Evolutionary conservation across 352 stramenopile species (phyloP).

Genomic region (Blastocystis sp.): DNA sequence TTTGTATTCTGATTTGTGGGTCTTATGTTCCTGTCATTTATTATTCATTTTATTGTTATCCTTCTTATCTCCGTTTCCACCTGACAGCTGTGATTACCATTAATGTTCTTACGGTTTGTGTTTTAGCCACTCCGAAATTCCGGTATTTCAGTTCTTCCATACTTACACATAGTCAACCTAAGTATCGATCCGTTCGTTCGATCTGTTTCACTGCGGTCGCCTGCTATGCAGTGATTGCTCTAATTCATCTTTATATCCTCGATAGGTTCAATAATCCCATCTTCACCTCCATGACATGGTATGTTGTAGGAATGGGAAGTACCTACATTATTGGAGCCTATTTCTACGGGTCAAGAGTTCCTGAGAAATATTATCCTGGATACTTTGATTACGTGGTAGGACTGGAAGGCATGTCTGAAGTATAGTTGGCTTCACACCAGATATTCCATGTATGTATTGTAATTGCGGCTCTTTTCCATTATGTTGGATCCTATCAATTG

Average conservation of each 20-base stretch:
- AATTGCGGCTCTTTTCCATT: constrained; percentile 60
- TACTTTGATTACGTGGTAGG: constrained; percentile 53
- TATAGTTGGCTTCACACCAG: constrained; percentile 53
- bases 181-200: constrained; percentile 47
- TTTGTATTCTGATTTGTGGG: constrained; percentile 53
- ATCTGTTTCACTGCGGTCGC: constrained; percentile 35
- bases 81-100: constrained; percentile 35
- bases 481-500: constrained; percentile 49
- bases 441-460: constrained; percentile 62
- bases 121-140: constrained; percentile 53
- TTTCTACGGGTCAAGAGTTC: constrained; percentile 40
- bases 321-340: constrained; percentile 56
- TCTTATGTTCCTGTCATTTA: constrained; percentile 60
- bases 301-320: constrained; percentile 56
- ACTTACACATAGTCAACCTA: constrained; percentile 22
- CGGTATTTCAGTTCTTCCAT: neutral
- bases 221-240: constrained; percentile 18
- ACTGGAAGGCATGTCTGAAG: neutral
- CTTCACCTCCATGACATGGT: constrained; percentile 17
- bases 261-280: constrained; percentile 49
- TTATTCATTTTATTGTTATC: constrained; percentile 47
- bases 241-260: constrained; percentile 29
- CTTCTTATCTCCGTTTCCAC: constrained; percentile 1
- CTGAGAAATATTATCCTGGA: constrained; percentile 53
- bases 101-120: constrained; percentile 58